A percentile compares a stretch with the other conserved stretches of the same genome.
Conservation (phyloP, 495 filamentous ascomycete genomes). For the Podospora didyma region DNA sequence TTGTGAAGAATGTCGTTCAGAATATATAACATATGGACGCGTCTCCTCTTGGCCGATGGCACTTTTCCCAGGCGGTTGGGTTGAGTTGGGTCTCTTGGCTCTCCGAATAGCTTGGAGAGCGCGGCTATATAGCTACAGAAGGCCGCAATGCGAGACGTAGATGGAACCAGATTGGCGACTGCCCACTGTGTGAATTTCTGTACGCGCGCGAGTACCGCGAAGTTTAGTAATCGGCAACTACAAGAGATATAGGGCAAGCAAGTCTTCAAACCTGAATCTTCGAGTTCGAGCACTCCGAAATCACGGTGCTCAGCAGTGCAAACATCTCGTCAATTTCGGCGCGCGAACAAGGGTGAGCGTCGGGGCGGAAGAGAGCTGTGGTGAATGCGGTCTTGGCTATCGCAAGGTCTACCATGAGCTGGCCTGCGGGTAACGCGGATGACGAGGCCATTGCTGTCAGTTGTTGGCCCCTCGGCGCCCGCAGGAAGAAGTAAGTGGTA, state of each 20-base stretch:
- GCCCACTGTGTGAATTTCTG: constrained; percentile 90
- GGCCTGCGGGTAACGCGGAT: too few species aligned
- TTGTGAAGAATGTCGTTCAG: constrained; percentile 83
- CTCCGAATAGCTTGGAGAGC: constrained; percentile 56
- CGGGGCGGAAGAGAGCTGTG: constrained; percentile 68
- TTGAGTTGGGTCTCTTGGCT: constrained; percentile 4
- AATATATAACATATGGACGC: constrained; percentile 77
- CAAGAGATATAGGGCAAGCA: constrained; percentile 51
- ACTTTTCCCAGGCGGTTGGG: constrained; percentile 20
- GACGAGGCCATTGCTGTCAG: too few species aligned
- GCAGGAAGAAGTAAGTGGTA: too few species aligned
- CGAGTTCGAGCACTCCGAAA: constrained; percentile 70
- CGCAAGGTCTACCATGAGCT: constrained; percentile 53
- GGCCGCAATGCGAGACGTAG: constrained; percentile 59
- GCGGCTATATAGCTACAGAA: constrained; percentile 75
- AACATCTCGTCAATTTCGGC: constrained; percentile 73
- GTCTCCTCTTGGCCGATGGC: constrained; percentile 61
- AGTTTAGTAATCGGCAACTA: constrained; percentile 55
- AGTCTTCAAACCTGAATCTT: constrained; percentile 94
- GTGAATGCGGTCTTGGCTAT: constrained; percentile 80
- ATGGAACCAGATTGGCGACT: constrained; percentile 64
- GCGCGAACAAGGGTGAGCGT: constrained; percentile 65
- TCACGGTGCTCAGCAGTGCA: constrained; percentile 57
- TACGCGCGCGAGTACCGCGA: constrained; percentile 21
- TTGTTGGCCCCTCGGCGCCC: too few species aligned